phyloP scores from a whole-genome alignment of 495 filamentous ascomycete species.

The Letharia columbiana region DNA sequence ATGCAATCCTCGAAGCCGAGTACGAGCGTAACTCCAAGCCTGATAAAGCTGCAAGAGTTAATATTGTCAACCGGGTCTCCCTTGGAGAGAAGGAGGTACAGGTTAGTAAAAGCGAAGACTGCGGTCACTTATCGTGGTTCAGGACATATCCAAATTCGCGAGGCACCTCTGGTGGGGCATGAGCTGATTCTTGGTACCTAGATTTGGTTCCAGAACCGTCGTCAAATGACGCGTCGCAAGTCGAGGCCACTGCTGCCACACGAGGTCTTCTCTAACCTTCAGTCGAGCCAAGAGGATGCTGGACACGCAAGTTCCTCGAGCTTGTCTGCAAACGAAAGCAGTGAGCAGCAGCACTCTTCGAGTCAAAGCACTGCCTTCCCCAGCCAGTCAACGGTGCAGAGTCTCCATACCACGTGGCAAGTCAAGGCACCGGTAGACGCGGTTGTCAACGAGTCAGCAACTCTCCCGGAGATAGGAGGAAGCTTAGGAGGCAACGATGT shows the following conservation, averaged over 20 bases:
- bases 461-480: not conserved
- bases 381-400: conserved; percentile 9
- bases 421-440: not conserved
- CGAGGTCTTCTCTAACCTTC: conserved; percentile 50
- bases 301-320: conserved; percentile 12
- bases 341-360: conserved; percentile 14
- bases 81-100: conserved; percentile 97
- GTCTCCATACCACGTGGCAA: not conserved
- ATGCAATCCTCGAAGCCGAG: conserved; percentile 80
- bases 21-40: conserved; percentile 83
- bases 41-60: conserved; percentile 77
- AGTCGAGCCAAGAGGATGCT: conserved; percentile 19
- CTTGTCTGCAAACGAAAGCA: conserved; percentile 2
- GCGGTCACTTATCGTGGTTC: not conserved
- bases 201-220: conserved; percentile 99
- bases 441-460: not conserved
- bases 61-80: conserved; percentile 74
- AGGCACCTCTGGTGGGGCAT: not conserved
- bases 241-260: conserved; percentile 77
- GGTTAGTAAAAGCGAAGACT: conserved; percentile 47
- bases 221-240: conserved; percentile 88
- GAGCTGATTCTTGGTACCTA: conserved; percentile 31
- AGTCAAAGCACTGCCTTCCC: conserved; percentile 7
- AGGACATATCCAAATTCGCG: not conserved
- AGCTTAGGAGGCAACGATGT: not conserved